A percentile compares a stretch with the other conserved stretches of the same genome.
Conservation (phyloP, 345 rosid species). For the Cardamine resedifolia region DNA sequence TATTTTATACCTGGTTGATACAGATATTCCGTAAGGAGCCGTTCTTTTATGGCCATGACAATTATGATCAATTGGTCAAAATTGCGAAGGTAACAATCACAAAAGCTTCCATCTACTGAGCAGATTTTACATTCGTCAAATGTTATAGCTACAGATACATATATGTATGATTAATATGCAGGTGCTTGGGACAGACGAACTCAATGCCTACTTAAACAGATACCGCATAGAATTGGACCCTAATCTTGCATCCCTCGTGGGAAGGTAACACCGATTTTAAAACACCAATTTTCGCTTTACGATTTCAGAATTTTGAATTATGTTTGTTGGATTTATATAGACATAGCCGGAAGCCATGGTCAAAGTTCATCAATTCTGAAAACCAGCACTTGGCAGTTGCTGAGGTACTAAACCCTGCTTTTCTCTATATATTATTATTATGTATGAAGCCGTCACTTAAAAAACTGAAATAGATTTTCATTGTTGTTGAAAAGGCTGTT, state of each 20-base stretch:
- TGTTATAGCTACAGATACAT: not conserved
- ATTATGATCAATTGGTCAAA: conserved; percentile 95
- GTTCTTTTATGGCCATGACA: conserved; percentile 98
- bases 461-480: not conserved
- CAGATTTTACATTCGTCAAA: not conserved
- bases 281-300: not conserved
- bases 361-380: conserved; percentile 79
- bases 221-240: conserved; percentile 92
- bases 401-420: conserved; percentile 56
- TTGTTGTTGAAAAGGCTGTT: conserved; percentile 56
- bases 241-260: conserved; percentile 83
- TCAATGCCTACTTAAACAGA: conserved; percentile 73
- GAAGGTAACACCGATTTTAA: conserved; percentile 52
- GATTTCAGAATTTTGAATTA: not conserved
- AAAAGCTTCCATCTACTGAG: not conserved
- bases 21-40: conserved; percentile 99
- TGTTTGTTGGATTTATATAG: conserved; percentile 29
- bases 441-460: not conserved
- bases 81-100: conserved; percentile 71
- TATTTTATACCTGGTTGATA: not conserved
- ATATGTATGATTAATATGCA: conserved; percentile 23
- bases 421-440: not conserved
- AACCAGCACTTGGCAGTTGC: conserved; percentile 91
- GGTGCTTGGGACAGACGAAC: conserved; percentile 95
- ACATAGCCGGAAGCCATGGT: conserved; percentile 94